Evolutionary conservation across 495 filamentous ascomycete genomes (phyloP), one percentile per base, ranked within the genome.

Genomic region (Podospora australis): DNA sequence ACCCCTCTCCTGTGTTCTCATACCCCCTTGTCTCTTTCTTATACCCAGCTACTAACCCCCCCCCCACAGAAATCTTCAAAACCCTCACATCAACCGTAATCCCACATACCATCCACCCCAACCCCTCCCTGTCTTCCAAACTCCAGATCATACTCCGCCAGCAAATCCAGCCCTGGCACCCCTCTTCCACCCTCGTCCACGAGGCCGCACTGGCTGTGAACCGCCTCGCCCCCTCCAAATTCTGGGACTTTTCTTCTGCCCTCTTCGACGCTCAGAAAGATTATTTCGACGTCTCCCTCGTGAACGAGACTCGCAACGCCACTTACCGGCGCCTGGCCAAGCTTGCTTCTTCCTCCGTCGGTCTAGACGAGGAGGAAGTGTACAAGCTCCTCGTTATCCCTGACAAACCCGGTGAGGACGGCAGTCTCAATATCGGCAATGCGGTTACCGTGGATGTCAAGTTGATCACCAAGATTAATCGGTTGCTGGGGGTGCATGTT

Each of bases 161-260:
- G 55, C 90, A 96, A 59, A 80, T 96, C 54, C 90, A 97, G 64
- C 91, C 91, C 11, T 97, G 91, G 90, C 90, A 97, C 65, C 91
- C 91, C 10, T 87, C 85, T 38, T 88, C 83, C 17, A 95, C 89
- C 0, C 79, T 95, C 13, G 75, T 77, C 20, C 91, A 97, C 67
- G 91, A 96, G 74, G 88, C 91, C 30, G 90, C 72, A 6, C 73
- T 85, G 8, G 90, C 89, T 7, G 85, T 95, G 6, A 71, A 87
- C 35, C 76, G 71, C 20, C 53, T 87, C 1, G 64, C 81, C 2
- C 83, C 87, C 0, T 68, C 74, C 11, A 81, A 79, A 51, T 96
- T 90, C 72, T 91, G 81, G 80, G 69, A 73, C 9, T 95, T 90
- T 64, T 85, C 79, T 60, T 76, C 74, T 39, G 80, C 72, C 6